These are phyloP conservation scores for Helianthus tuberosus DNA, from an alignment of 129 eudicot species.

Conservation along the genomic window DNA sequence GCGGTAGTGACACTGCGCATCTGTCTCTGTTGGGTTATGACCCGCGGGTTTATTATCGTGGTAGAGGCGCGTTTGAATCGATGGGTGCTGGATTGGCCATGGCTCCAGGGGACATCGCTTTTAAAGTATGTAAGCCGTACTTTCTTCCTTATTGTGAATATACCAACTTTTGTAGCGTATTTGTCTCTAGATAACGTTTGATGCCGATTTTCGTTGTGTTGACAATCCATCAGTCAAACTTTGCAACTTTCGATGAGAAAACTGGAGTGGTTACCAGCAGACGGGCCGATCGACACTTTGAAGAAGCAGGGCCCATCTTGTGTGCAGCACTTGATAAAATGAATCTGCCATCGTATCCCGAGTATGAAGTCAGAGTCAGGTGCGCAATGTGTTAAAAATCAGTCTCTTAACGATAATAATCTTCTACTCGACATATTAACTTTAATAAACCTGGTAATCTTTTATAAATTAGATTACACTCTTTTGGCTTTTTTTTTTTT, in stretches of 20 bases:
- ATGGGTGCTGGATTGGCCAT: conserved; percentile 99
- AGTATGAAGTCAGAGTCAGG: conserved; percentile 98
- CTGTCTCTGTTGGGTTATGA: conserved; percentile 88
- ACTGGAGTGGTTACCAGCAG: conserved; percentile 88
- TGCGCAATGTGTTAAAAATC: conserved; percentile 32
- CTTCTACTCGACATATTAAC: not conserved
- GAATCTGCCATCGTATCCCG: conserved; percentile 85
- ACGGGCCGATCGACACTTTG: conserved; percentile 95
- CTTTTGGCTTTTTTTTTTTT: conserved; percentile 23
- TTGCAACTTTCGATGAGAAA: conserved; percentile 88
- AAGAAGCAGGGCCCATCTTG: conserved; percentile 98
- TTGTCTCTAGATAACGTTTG: conserved; percentile 14
- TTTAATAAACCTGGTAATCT: not conserved
- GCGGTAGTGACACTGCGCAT: conserved; percentile 97
- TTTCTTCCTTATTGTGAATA: conserved; percentile 8
- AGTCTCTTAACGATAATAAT: not conserved
- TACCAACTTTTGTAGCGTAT: conserved; percentile 15
- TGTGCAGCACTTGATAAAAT: conserved; percentile 93
- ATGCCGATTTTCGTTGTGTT: conserved; percentile 6
- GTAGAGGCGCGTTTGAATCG: conserved; percentile 94
- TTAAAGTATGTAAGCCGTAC: conserved; percentile 53
- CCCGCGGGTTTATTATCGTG: conserved; percentile 90
- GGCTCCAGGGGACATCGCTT: conserved; percentile 97
- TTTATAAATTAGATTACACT: not conserved
- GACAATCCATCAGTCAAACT: conserved; percentile 65